These are phyloP conservation scores for Globisporangium barbulae DNA, from an alignment of 352 stramenopile genomes.

Conservation along the genomic window DNA sequence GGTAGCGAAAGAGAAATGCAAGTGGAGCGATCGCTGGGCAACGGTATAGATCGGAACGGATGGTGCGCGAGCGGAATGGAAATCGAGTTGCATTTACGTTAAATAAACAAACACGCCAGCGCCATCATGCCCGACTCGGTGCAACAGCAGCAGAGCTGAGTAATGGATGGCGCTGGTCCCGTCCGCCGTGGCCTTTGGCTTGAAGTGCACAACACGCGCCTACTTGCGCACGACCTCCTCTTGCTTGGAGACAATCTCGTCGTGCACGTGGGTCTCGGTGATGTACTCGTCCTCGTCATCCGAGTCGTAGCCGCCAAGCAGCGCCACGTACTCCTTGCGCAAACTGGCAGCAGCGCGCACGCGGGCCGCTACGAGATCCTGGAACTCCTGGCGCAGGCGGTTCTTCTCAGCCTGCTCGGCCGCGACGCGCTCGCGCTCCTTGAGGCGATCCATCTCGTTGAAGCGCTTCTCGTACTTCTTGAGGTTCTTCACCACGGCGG, in stretches of 20 bases:
- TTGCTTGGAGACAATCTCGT: conserved; percentile 63
- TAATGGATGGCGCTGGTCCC: not conserved
- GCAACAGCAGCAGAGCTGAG: not conserved
- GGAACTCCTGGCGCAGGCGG: conserved; percentile 66
- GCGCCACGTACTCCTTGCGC: conserved; percentile 62
- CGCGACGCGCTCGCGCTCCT: conserved; percentile 73
- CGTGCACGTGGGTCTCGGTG: conserved; percentile 67
- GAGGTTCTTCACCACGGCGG: conserved; percentile 95
- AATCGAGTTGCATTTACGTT: conserved; percentile 11
- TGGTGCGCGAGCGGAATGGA: conserved; percentile 2
- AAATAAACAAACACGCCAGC: conserved; percentile 14
- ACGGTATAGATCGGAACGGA: not conserved
- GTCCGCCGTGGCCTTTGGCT: not conserved
- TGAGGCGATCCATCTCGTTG: conserved; percentile 84
- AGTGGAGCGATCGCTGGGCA: not conserved
- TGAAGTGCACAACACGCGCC: not conserved
- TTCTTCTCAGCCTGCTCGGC: conserved; percentile 69
- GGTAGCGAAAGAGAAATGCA: not conserved
- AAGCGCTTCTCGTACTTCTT: conserved; percentile 96
- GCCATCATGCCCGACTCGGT: not conserved
- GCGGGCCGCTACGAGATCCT: conserved; percentile 57
- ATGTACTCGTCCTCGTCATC: conserved; percentile 86
- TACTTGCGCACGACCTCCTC: conserved; percentile 79
- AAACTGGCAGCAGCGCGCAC: conserved; percentile 20
- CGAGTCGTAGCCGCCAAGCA: conserved; percentile 77